Base-by-base conservation (phyloP, 257 asterid genomes). In the Solanum chilense region DNA sequence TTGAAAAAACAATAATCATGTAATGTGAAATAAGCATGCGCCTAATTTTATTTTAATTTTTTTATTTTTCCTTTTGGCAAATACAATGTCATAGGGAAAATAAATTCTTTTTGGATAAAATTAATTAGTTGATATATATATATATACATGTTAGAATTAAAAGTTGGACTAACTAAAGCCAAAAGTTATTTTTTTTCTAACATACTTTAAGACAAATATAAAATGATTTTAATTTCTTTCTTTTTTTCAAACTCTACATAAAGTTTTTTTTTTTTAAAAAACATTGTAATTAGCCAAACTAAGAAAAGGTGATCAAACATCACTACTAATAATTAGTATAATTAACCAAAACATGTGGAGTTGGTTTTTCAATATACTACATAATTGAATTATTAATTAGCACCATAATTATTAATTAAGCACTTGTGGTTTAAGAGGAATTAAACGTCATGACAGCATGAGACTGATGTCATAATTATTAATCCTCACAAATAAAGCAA, bases 401-500 rank as follows among this genome's bases (percentile, higher is more conserved):
- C 47, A 73, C 80, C 80, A 73, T 73, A 73, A 73, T 73, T 4
- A 20, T n/a, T 76, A 76, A 73, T 33, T 44, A 33, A 25, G 69
- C 86, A 86, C 37, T 41, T 18, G 73, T 44, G 47, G 27, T 39
- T 80, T 27, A 47, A 49, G 85, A 35, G 25, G 85, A 47, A 47
- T 23, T 35, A 88, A 69, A 91, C 96, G 98, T 94, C 97, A 93
- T 87, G 92, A 85, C 85, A 88, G 91, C 98, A 95, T 96, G 93
- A 84, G 91, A 88, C 45, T 94, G 94, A 94, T 93, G 95, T 94
- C 96, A 96, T 94, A 82, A 92, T 90, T 94, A 84, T 91, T 90
- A 85, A 89, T 87, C 92, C 90, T 92, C 93, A 90, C 89, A 90
- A 49, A 49, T 16, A 49, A 49, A 49, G 60, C 60, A 49, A 49